phyloP scores from a whole-genome alignment of 768 basidiomycete genomes.

The Dioszegia crocea region DNA sequence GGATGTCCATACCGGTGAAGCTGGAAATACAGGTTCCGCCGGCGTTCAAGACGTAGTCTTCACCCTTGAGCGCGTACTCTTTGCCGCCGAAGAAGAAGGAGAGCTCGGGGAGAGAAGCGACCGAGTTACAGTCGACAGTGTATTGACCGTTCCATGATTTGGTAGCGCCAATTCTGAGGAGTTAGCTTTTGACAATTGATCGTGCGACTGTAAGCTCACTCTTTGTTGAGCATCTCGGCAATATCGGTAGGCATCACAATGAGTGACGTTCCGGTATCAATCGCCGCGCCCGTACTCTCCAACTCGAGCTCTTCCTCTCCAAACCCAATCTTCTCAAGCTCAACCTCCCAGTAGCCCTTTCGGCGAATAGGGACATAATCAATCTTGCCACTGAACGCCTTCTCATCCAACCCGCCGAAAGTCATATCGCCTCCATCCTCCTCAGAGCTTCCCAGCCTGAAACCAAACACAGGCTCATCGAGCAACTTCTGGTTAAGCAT shows the following conservation, averaged over 20 bases:
- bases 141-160: constrained; percentile 97
- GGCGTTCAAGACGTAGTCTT: constrained; percentile 83
- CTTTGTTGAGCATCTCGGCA: constrained; percentile 88
- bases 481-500: constrained; percentile 80
- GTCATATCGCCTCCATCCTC: constrained; percentile 82
- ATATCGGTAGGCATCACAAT: constrained; percentile 91
- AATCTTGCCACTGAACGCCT: constrained; percentile 74
- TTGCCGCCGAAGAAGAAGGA: constrained; percentile 77
- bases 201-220: constrained; percentile 35
- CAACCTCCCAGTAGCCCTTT: constrained; percentile 98
- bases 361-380: constrained; percentile 83
- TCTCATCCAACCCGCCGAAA: constrained; percentile 81
- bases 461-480: constrained; percentile 83
- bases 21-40: constrained; percentile 90
- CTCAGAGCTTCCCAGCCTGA: constrained; percentile 83
- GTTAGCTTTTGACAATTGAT: constrained; percentile 7
- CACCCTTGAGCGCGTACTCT: constrained; percentile 69
- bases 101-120: constrained; percentile 77
- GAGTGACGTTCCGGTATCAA: constrained; percentile 73
- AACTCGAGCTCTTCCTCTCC: constrained; percentile 84
- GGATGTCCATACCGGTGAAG: constrained; percentile 88
- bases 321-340: constrained; percentile 78
- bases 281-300: constrained; percentile 72
- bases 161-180: constrained; percentile 72
- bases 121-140: constrained; percentile 77